Conservation (phyloP, 345 rosid genomes). For the Lumnitzera littorea region DNA sequence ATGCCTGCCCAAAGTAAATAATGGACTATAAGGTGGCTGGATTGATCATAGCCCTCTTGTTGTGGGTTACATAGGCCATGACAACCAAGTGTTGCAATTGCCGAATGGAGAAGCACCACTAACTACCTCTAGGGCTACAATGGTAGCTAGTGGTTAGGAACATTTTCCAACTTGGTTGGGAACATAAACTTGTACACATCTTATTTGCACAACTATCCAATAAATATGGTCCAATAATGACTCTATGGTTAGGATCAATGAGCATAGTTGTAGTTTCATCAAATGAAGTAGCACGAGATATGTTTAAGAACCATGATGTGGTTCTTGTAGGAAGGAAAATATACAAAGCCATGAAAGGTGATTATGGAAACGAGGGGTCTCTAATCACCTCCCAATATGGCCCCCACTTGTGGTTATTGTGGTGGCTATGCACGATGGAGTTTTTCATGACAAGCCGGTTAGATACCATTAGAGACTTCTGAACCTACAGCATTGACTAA, state of each 20-base stretch:
- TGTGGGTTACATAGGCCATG: slow-evolving; percentile 34
- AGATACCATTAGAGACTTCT: slow-evolving; percentile 38
- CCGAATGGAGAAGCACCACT: slow-evolving; percentile 13
- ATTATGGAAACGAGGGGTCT: slow-evolving; percentile 45
- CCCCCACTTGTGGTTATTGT: slow-evolving; percentile 60
- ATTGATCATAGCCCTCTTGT: slow-evolving; percentile 20
- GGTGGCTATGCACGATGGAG: slow-evolving; percentile 55
- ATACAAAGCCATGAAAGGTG: slow-evolving; percentile 71
- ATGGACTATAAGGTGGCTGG: slow-evolving; percentile 32
- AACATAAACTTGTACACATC: slow-evolving; percentile 28
- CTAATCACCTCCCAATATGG: slow-evolving; percentile 76
- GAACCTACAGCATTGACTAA: slow-evolving; percentile 37
- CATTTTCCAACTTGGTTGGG: slow-evolving; percentile 45
- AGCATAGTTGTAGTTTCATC: slow-evolving; percentile 67
- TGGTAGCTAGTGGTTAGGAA: slow-evolving; percentile 64
- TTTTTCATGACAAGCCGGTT: slow-evolving; percentile 60
- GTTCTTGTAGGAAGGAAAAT: slow-evolving; percentile 69
- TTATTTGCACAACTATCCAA: slow-evolving; percentile 42
- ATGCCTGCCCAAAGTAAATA: no score
- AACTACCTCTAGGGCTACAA: slow-evolving; percentile 62
- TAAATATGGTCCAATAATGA: slow-evolving; percentile 62
- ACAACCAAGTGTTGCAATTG: slow-evolving; percentile 27
- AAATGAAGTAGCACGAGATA: slow-evolving; percentile 47
- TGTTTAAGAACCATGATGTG: slow-evolving; percentile 70
- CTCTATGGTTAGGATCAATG: slow-evolving; percentile 71